Base-by-base conservation (phyloP, 2,329 filamentous ascomycete species). In the Stagonosporopsis rhizophila region DNA sequence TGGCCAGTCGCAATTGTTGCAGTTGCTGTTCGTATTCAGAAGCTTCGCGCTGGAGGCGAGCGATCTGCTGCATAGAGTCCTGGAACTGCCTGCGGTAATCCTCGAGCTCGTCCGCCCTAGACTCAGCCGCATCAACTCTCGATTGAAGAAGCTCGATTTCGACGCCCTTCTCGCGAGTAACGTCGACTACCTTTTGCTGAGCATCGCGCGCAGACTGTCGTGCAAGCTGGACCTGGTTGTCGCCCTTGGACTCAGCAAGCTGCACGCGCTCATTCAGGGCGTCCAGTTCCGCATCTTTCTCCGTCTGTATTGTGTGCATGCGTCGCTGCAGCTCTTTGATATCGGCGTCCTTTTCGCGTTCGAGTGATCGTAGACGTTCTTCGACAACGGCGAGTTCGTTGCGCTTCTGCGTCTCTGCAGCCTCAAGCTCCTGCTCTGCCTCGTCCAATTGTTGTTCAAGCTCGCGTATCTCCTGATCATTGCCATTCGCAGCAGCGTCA, bases 401-500 rank as follows among this genome's bases (percentile, higher is more conserved):
- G 20, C 68, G 66, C 40, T 72, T 74, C 48, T 72, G 59, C 9
- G 62, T 52, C 23, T 73, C 68, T 11, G 58, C 59, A 20, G 62
- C 61, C 15, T 62, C 61, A 15, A 75, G 61, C 46, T 69, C 62
- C n/a, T 59, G 63, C 47, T 77, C 71, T 1, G 56, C 62, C 64
- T 75, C 68, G 40, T 77, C 73, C 14, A 80, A 61, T 14, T 77
- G 68, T 15, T 75, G 60, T 44, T 80, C 75, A 7, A 80, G 68
- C 15, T 77, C 74, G 19, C 83, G 84, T 27, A 92, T 73, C 41
- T 79, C 78, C 35, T 73, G 71, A 52, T 85, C 80, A 46, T 71
- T 76, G 28, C 65, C 68, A 6, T 73, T 67, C 17, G 75, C 71
- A 1, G 75, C 72, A 32, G 71, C 68, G 19, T 79, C 75, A 4